Evolutionary conservation across 2,329 filamentous ascomycete genomes (phyloP).

Genomic region (Fusarium sp.): DNA sequence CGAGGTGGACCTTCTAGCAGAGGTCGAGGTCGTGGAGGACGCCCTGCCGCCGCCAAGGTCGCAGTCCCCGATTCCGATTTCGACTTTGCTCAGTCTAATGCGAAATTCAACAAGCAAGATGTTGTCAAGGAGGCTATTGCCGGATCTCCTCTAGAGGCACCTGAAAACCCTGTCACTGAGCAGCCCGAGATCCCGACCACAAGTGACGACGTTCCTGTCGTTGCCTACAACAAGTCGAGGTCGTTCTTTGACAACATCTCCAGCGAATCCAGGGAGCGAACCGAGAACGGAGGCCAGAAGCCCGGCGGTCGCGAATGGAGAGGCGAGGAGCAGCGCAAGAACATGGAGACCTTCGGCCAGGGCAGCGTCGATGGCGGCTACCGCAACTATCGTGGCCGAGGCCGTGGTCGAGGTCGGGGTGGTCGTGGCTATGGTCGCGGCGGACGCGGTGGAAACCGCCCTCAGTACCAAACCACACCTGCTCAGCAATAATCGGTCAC

Average conservation of each 20-base stretch:
- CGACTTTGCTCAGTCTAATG: constrained; percentile 77
- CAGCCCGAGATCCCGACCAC: constrained; percentile 52
- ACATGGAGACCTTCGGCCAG: constrained; percentile 97
- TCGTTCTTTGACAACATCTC: constrained; percentile 99
- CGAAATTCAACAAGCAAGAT: constrained; percentile 61
- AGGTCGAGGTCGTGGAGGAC: constrained; percentile 61
- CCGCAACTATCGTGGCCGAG: constrained; percentile 82
- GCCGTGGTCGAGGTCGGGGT: constrained; percentile 74
- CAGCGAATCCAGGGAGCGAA: constrained; percentile 89
- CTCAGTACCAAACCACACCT: constrained; percentile 47
- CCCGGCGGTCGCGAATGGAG: constrained; percentile 89
- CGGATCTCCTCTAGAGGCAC: constrained; percentile 73
- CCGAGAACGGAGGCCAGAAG: constrained; percentile 74
- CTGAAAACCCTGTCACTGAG: constrained; percentile 53
- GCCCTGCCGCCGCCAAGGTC: constrained; percentile 70
- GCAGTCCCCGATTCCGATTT: constrained; percentile 93
- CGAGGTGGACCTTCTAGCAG: constrained; percentile 62
- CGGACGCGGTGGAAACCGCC: constrained; percentile 52
- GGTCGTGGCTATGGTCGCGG: constrained; percentile 55
- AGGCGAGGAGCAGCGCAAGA: constrained; percentile 91
- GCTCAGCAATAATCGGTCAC: constrained; percentile 42
- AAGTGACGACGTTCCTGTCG: constrained; percentile 58
- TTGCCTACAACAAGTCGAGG: constrained; percentile 83
- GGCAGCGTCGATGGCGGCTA: constrained; percentile 89
- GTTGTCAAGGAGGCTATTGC: constrained; percentile 89